Conservation (phyloP, 2,329 filamentous ascomycete genomes). For the Eurotiales sp. region DNA sequence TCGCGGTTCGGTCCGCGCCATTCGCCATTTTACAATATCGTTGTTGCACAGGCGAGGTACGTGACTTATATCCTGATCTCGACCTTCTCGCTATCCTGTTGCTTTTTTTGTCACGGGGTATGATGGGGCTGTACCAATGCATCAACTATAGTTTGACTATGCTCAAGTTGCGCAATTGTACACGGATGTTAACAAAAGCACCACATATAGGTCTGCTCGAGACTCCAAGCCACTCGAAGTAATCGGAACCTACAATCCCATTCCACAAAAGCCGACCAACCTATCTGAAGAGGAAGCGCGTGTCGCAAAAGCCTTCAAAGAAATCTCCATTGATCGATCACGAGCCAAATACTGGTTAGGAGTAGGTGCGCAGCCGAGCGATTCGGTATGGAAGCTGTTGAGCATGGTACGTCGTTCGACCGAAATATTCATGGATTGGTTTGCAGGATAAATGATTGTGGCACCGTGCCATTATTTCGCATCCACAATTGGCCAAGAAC, state of each 20-base stretch:
- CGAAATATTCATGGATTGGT: background rate
- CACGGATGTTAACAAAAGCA: constrained; percentile 5
- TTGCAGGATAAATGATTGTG: background rate
- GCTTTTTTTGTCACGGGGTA: background rate
- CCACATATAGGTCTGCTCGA: constrained; percentile 65
- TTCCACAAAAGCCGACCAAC: constrained; percentile 51
- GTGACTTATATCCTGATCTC: constrained; percentile 18
- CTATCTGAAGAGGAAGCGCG: constrained; percentile 44
- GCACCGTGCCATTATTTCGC: too few relatives aligned
- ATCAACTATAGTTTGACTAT: too few relatives aligned
- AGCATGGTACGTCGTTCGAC: constrained; percentile 61
- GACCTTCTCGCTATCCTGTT: background rate
- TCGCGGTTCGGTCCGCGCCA: constrained; percentile 89
- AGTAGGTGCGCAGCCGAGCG: constrained; percentile 90
- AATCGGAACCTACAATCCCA: constrained; percentile 64
- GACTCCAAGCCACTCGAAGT: constrained; percentile 91
- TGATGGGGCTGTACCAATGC: background rate
- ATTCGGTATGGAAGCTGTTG: constrained; percentile 82
- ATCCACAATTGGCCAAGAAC: background rate
- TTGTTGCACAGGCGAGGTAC: constrained; percentile 87
- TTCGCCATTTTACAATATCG: constrained; percentile 94
- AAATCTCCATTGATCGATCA: constrained; percentile 77
- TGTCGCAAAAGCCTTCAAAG: constrained; percentile 74
- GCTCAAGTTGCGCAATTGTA: too few relatives aligned
- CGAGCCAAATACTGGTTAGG: constrained; percentile 94